These are phyloP conservation scores for Stephania yunnanensis DNA, from an alignment of 164 flowering plant species.

Conservation along the genomic window DNA sequence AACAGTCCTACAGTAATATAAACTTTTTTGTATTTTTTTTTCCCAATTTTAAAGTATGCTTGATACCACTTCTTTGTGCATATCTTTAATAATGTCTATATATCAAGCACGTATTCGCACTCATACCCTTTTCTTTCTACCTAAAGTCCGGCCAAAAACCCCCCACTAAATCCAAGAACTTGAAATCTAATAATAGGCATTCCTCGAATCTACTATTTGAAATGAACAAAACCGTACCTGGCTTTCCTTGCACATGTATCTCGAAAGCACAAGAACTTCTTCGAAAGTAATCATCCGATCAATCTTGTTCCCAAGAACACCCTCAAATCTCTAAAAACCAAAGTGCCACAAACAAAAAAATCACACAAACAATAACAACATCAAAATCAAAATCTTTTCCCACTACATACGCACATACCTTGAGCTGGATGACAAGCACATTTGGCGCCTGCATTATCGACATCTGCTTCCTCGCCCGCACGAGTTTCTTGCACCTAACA, in stretches of 20 bases:
- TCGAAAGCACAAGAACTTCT: constrained; percentile 76
- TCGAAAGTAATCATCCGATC: constrained; percentile 76
- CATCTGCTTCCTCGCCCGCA: constrained; percentile 89
- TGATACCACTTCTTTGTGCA: no score
- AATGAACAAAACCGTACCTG: constrained; percentile 39
- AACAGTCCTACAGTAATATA: no score
- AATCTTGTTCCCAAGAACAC: constrained; percentile 74
- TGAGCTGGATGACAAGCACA: constrained; percentile 89
- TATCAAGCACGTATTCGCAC: no score
- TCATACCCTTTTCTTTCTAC: no score
- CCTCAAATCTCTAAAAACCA: constrained; percentile 74
- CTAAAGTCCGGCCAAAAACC: no score
- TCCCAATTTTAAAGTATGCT: no score
- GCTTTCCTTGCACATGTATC: constrained; percentile 75
- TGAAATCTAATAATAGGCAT: no score
- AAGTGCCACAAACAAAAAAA: not conserved
- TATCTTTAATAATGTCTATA: no score
- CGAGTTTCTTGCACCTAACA: constrained; percentile 79
- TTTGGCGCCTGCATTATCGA: constrained; percentile 84
- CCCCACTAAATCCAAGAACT: no score
- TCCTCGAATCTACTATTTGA: no score
- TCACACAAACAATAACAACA: not conserved
- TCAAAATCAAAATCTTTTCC: not conserved
- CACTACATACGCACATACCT: constrained; percentile 37
- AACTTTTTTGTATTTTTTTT: no score